These are phyloP conservation scores for Capsella rubella DNA, from an alignment of 441 rosid species.

Conservation along the genomic window DNA sequence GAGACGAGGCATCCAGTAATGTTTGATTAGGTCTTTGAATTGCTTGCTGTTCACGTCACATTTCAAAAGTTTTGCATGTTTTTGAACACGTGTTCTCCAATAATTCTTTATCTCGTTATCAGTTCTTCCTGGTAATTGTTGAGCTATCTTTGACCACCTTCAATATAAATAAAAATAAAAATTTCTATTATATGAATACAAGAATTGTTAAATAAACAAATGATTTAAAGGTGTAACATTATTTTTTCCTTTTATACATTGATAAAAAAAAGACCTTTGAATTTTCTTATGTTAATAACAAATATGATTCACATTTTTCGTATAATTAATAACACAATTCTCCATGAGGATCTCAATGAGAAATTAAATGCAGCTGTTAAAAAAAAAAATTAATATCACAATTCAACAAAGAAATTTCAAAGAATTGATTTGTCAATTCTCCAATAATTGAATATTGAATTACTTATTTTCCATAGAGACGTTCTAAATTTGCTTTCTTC, in stretches of 20 bases:
- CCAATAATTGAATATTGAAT: not conserved
- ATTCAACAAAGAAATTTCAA: slow-evolving; percentile 13
- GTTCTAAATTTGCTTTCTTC: slow-evolving; percentile 3
- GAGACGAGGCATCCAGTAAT: slow-evolving; percentile 61
- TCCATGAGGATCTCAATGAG: too few relatives aligned
- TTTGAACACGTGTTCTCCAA: slow-evolving; percentile 86
- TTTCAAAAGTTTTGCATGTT: slow-evolving; percentile 67
- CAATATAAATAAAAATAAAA: not conserved
- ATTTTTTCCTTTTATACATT: too few relatives aligned
- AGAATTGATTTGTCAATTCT: slow-evolving; percentile 11
- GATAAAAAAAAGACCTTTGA: not conserved
- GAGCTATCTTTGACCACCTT: slow-evolving; percentile 88
- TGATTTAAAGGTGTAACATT: too few relatives aligned
- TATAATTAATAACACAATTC: slow-evolving; percentile 6
- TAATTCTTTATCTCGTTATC: slow-evolving; percentile 82
- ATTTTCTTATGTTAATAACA: not conserved
- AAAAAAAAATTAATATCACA: slow-evolving; percentile 1
- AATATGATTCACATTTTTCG: not conserved
- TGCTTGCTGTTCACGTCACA: slow-evolving; percentile 59
- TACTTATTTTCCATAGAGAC: slow-evolving; percentile 17
- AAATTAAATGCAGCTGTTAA: too few relatives aligned
- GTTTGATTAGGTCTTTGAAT: slow-evolving; percentile 54
- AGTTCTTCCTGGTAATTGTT: slow-evolving; percentile 73
- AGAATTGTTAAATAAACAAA: too few relatives aligned
- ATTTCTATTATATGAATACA: too few relatives aligned